Conservation (phyloP, 768 basidiomycete genomes). For the Paxillus involutus region DNA sequence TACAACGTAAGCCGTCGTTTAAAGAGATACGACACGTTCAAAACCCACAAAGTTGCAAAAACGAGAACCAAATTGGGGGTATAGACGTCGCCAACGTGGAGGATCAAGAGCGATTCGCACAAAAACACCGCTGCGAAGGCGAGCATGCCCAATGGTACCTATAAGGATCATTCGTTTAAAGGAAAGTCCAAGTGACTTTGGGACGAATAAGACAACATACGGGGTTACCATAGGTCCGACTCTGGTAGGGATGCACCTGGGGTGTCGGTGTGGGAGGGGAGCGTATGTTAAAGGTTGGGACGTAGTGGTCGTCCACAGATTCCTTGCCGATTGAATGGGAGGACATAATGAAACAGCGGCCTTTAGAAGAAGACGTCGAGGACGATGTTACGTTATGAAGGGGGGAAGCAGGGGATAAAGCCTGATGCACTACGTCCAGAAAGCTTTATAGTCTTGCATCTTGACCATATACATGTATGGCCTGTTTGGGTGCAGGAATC, state of each 20-base stretch:
- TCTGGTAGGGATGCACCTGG: constrained; percentile 25
- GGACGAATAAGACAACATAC: constrained; percentile 6
- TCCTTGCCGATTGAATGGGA: constrained; percentile 23
- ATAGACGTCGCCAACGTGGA: constrained; percentile 16
- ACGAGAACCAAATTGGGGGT: constrained; percentile 27
- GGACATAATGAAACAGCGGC: constrained; percentile 15
- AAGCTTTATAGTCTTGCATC: constrained; percentile 17
- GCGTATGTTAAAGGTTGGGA: constrained; percentile 25
- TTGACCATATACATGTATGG: neutral
- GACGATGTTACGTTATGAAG: neutral
- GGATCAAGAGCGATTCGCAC: constrained; percentile 28
- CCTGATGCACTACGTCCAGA: neutral
- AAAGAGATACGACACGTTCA: neutral
- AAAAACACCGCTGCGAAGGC: no score
- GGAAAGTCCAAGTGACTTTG: neutral
- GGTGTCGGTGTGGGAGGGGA: constrained; percentile 9
- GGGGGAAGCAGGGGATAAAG: neutral
- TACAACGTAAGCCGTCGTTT: neutral
- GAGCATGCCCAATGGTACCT: constrained; percentile 30
- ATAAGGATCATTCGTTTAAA: neutral
- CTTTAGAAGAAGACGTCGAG: neutral
- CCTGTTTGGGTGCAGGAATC: neutral
- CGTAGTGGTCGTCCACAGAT: constrained; percentile 23
- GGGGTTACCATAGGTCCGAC: constrained; percentile 26
- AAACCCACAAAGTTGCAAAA: constrained; percentile 27